Base-by-base conservation (phyloP, 1,284 basidiomycete genomes). In the Cryptococcus sp. region DNA sequence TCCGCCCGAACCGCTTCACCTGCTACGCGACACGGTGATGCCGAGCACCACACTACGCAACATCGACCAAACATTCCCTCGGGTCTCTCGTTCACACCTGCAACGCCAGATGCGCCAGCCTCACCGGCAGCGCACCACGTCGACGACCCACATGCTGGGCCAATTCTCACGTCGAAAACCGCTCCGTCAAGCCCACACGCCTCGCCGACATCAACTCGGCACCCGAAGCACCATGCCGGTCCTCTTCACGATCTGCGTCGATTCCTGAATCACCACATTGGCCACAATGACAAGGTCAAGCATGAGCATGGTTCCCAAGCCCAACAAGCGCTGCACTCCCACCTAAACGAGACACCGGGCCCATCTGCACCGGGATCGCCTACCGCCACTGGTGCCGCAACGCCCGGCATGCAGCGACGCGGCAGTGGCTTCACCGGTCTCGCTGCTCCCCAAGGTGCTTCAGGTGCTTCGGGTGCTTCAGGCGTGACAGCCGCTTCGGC, bases 221-320 rank as follows among this genome's bases (percentile, higher is more conserved):
- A 74, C 47, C 46, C 73, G 8, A 78, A 78, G 60, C 73, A 80
- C 45, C 80, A 81, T 63, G 57, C 68, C 15, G 81, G 90, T 0
- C 88, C 91, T 3, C 83, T 96, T 51, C 87, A 90, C 78, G 93
- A 95, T 77, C 85, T 96, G 68, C 91, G 91, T 73, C 88, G 92
- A 35, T 94, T 95, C 81, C 84, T 95, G 61, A 90, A 93, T 79
- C 86, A 90, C 78, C 90, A 93, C 78, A 88, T 93, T 54, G 86
- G 86, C 60, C 86, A 89, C 61, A 73, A 78, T 56, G 64, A 73
- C 46, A 62, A 71, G 38, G 69, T 71, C 49, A 66, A 69, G 53
- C 60, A 65, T 23, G 62, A 70, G 31, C 55, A 65, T 16, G 50
- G 63, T 1, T 60, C 61, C 25, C 60, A 62, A 40, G 66, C 65